phyloP scores from a whole-genome alignment of 345 rosid species.

The Citrus australasica region DNA sequence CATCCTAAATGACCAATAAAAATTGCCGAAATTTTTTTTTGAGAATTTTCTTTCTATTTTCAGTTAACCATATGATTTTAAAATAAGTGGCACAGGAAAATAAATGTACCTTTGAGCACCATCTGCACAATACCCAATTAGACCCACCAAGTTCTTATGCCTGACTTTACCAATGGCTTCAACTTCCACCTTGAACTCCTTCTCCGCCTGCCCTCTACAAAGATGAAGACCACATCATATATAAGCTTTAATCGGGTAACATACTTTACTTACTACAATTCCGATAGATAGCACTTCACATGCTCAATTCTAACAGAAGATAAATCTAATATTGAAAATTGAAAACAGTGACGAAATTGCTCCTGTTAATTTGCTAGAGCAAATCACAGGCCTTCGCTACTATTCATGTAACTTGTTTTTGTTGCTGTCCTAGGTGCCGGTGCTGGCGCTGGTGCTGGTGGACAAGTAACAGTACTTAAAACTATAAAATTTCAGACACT shows the following conservation, averaged over 20 bases:
- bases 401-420: neutral
- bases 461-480: neutral
- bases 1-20: constrained; percentile 52
- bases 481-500: neutral
- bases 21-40: neutral
- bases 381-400: neutral
- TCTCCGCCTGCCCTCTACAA: constrained; percentile 91
- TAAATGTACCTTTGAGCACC: constrained; percentile 64
- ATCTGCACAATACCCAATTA: constrained; percentile 87
- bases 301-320: neutral
- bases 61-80: neutral
- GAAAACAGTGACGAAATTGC: neutral
- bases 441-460: neutral
- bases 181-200: constrained; percentile 93
- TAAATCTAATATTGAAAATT: neutral
- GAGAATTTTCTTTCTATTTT: neutral
- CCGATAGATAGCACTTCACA: neutral
- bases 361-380: neutral
- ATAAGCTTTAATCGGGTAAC: neutral
- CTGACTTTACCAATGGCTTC: constrained; percentile 96
- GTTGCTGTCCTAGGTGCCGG: neutral
- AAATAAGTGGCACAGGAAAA: neutral
- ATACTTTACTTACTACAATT: neutral
- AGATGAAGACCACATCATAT: neutral
- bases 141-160: constrained; percentile 93